Percentiles rank a stretch among this genome's conserved stretches.
phyloP scores from a whole-genome alignment of 2,329 filamentous ascomycete genomes.

The Scytalidium lignicola region DNA sequence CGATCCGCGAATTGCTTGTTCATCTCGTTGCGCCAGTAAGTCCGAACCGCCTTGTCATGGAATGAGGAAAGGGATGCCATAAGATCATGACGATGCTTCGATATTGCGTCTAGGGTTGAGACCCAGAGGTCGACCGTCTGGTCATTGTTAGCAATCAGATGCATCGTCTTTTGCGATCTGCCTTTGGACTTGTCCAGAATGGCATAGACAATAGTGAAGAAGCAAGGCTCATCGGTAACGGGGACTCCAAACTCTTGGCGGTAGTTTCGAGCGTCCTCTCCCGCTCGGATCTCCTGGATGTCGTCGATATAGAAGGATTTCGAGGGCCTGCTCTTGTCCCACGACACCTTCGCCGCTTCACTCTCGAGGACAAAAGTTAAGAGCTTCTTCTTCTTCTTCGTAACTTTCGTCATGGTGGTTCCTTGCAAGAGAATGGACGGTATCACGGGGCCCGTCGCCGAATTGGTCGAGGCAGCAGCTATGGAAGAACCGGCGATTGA shows the following conservation, averaged over 20 bases:
- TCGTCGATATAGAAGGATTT: slow-evolving; percentile 94
- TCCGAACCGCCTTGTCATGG: slow-evolving; percentile 72
- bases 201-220: slow-evolving; percentile 88
- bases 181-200: slow-evolving; percentile 73
- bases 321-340: slow-evolving; percentile 72
- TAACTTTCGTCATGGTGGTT: slow-evolving; percentile 74
- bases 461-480: slow-evolving; percentile 37
- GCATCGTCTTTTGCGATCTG: slow-evolving; percentile 68
- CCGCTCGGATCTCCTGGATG: slow-evolving; percentile 83
- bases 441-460: slow-evolving; percentile 61
- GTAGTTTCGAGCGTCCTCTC: slow-evolving; percentile 81
- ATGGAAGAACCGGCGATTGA: slow-evolving; percentile 35
- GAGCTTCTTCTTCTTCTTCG: slow-evolving; percentile 74
- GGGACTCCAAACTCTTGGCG: slow-evolving; percentile 74
- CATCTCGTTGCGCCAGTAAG: slow-evolving; percentile 86
- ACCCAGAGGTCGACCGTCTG: slow-evolving; percentile 76
- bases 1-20: slow-evolving; percentile 55
- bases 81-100: slow-evolving; percentile 79
- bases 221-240: slow-evolving; percentile 62
- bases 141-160: slow-evolving; percentile 74
- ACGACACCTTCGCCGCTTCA: slow-evolving; percentile 79
- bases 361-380: slow-evolving; percentile 71
- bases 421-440: slow-evolving; percentile 74
- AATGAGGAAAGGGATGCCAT: slow-evolving; percentile 88
- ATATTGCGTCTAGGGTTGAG: slow-evolving; percentile 75